Conservation (phyloP, 805 yeast species). For the Ogataea minuta region DNA sequence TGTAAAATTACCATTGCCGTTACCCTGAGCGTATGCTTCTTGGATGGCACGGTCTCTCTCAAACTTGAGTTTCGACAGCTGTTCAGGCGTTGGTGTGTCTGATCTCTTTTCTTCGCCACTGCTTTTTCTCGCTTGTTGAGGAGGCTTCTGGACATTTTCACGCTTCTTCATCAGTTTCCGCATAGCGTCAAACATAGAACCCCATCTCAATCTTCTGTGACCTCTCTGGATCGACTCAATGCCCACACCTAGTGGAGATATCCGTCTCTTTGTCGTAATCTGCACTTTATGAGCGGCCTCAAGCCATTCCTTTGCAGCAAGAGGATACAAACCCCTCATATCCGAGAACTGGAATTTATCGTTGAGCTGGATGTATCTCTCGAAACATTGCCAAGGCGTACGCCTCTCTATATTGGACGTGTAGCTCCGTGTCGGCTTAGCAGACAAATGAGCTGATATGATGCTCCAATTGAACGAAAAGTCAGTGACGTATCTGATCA, state of each 20-base stretch:
- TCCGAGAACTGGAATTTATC: conserved; percentile 85
- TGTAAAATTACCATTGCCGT: conserved; percentile 19
- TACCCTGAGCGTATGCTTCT: conserved; percentile 54
- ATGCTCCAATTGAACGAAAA: conserved; percentile 92
- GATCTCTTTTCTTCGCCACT: conserved; percentile 30
- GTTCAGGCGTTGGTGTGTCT: conserved; percentile 77
- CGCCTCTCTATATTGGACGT: conserved; percentile 89
- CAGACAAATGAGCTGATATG: conserved; percentile 75
- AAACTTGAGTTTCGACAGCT: conserved; percentile 74
- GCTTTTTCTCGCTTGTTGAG: conserved; percentile 36
- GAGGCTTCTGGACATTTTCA: conserved; percentile 69
- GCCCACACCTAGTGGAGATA: conserved; percentile 92
- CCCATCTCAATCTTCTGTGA: conserved; percentile 89
- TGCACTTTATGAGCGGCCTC: conserved; percentile 90
- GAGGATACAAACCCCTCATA: conserved; percentile 82
- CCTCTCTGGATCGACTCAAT: conserved; percentile 91
- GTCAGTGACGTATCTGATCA: conserved; percentile 79
- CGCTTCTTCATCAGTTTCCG: conserved; percentile 86
- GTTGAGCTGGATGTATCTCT: conserved; percentile 87
- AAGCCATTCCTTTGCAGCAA: conserved; percentile 84
- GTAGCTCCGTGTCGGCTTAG: conserved; percentile 65
- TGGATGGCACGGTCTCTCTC: conserved; percentile 86
- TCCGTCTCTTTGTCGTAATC: conserved; percentile 81
- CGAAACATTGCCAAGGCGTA: conserved; percentile 99
- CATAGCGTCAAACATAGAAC: conserved; percentile 94